Base-by-base conservation (phyloP, 2,329 filamentous ascomycete genomes). In the Aspergillus intermedius region DNA sequence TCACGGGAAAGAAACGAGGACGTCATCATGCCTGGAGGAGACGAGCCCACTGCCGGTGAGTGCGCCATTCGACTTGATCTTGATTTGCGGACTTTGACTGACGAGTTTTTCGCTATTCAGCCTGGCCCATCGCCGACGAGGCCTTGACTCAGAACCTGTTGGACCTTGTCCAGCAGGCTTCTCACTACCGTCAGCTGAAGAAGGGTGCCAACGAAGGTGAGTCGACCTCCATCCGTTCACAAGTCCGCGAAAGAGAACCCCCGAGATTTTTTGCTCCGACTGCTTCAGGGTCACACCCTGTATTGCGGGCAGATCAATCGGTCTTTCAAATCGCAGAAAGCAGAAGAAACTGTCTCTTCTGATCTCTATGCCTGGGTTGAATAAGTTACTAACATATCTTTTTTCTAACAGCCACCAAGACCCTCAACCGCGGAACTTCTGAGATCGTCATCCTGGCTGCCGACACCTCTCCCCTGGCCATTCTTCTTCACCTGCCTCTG, bases 391-490 rank as follows among this genome's bases (percentile, higher is more conserved):
- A 46, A 56, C 42, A 25, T 22, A 3, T 40, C 12, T 46, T 8
- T 8, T 30, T 30, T 23, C 19, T 39, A 52, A 47, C 55, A 71
- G 77, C 82, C 34, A 95, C 88, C 66, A 95, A 95, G 79, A 87
- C 88, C 1, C 79, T 95, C 45, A 94, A 93, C 77, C 86, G 91
- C 60, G 91, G 91, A 74, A 90, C 91, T 54, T 83, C 83, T 59
- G 91, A 97, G 75, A 77, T 97, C 56, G 84, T 95, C 65, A 81
- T 97, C 60, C 82, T 96, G 47, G 89, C 90, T 43, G 90, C 88
- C 55, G 91, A 97, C 69, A 93, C 89, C 60, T 80, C 82, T 50
- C 91, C 91, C 39, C 79, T 96, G 45, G 87, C 89, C 46, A 96
- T 96, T 58, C 78, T 95, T 44, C 81, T 95, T 51, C 90, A 95